Conservation (phyloP, 2,329 filamentous ascomycete species). For the Albophoma yamanashiensis region DNA sequence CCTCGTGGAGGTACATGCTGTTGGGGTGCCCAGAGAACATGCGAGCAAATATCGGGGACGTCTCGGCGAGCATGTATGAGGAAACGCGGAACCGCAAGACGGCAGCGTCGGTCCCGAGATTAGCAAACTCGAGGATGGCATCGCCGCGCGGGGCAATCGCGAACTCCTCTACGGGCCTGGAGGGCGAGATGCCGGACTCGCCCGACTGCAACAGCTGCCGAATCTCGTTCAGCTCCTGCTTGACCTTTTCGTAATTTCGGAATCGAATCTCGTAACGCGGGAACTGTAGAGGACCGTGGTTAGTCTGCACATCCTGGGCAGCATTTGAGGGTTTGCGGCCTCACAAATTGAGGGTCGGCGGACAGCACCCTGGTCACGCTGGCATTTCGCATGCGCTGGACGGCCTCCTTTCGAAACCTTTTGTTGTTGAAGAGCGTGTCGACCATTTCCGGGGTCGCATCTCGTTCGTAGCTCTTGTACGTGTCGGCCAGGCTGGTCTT, state of each 20-base stretch:
- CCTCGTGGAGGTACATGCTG: constrained; percentile 22
- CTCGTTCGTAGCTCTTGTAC: constrained; percentile 33
- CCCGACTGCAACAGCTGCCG: constrained; percentile 27
- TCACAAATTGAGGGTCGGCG: constrained; percentile 31
- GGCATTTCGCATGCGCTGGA: constrained; percentile 34
- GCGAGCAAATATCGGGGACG: constrained; percentile 39
- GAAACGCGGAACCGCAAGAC: constrained; percentile 40
- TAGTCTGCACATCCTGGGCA: constrained; percentile 3
- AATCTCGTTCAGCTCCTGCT: constrained; percentile 28
- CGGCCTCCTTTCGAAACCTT: constrained; percentile 28
- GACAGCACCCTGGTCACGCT: constrained; percentile 31
- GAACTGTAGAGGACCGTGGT: constrained; percentile 16
- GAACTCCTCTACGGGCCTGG: constrained; percentile 28
- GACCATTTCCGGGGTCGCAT: constrained; percentile 30
- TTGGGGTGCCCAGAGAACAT: constrained; percentile 28
- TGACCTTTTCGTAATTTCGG: constrained; percentile 33
- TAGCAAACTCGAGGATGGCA: constrained; percentile 40
- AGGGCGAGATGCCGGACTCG: constrained; percentile 29
- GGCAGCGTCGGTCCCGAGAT: constrained; percentile 23
- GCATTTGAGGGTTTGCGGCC: constrained; percentile 1
- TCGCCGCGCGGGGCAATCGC: constrained; percentile 35
- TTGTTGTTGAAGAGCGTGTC: constrained; percentile 31
- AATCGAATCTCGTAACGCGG: constrained; percentile 36
- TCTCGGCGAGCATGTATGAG: constrained; percentile 37
- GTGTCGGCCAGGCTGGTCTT: constrained; percentile 29